Base-by-base conservation (phyloP, 306 rosid species). In the Bauhinia variegata region DNA sequence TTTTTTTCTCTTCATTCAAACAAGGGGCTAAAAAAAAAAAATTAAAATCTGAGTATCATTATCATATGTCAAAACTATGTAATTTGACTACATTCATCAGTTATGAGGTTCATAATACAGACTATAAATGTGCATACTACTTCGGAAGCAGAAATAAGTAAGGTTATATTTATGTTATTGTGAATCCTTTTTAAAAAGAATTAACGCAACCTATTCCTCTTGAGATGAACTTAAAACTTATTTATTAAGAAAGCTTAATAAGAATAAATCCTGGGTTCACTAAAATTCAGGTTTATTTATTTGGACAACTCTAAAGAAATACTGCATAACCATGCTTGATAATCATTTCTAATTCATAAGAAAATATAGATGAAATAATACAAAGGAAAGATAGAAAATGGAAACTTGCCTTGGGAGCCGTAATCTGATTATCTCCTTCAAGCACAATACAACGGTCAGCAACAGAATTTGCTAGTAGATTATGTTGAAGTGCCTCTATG, bases 391-490 rank as follows among this genome's bases (percentile, higher is more conserved):
- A 47, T 37, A 34, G 11, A 23, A 18, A 46, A 47, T 2, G 10
- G 3, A 23, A 37, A 65, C 42, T 54, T 84, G 89, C 99, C 82
- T 81, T 78, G 48, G 99, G 97, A 73, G 99, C 92, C n/a, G 79
- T 77, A 56, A 63, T 65, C 72, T 84, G 80, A 83, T 86, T 93
- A 80, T 90, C 99, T 75, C 99, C 97, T 73, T 80, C 91, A 56
- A 93, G 87, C 62, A 93, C 19, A 15, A 86, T 66, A 78, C 99
- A 93, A 4, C 87, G 80, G 63, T 88, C 81, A 17, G 82, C 53
- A 19, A 93, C 92, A 50, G 82, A 83, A 85, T 90, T 93, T 43
- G 76, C 78, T 73, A 75, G 81, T 30, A 93, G 67, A 79, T 93
- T 93, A 55, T 71, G 87, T 62, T 18, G 73, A 52, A 93, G 97